Percentiles rank a stretch among this genome's conserved stretches.
phyloP scores from a whole-genome alignment of 1,284 basidiomycete species.

The Mycosarcoma mackinlayi region DNA sequence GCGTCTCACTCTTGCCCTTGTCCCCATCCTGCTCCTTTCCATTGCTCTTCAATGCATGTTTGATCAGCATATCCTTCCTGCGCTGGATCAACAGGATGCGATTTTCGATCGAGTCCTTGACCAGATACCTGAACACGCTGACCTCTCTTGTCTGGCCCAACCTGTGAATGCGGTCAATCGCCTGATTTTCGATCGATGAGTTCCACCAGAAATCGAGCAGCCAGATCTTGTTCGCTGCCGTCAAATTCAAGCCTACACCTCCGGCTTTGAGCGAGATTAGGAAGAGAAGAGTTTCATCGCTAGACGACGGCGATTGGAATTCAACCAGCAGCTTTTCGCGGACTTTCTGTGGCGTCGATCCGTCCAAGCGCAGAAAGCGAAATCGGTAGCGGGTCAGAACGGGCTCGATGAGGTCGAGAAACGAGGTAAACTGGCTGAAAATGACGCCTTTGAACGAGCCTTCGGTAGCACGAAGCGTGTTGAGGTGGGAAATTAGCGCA shows the following conservation, averaged over 20 bases:
- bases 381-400: constrained; percentile 50
- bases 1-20: constrained; percentile 45
- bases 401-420: constrained; percentile 66
- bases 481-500: constrained; percentile 77
- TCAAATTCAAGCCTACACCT: constrained; percentile 78
- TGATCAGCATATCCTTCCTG: constrained; percentile 91
- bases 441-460: constrained; percentile 67
- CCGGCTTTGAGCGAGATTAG: constrained; percentile 92
- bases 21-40: not conserved
- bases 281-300: constrained; percentile 78
- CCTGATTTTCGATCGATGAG: constrained; percentile 78
- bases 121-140: constrained; percentile 90
- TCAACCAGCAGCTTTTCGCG: constrained; percentile 79
- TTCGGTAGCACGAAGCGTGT: constrained; percentile 72
- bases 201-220: constrained; percentile 67
- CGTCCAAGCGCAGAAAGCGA: constrained; percentile 76
- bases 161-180: constrained; percentile 74
- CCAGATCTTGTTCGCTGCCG: constrained; percentile 65
- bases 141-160: constrained; percentile 89
- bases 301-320: constrained; percentile 79
- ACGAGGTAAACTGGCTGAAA: constrained; percentile 70
- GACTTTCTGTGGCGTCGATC: constrained; percentile 88
- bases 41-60: constrained; percentile 63
- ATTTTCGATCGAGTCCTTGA: constrained; percentile 89
- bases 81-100: constrained; percentile 78